These are phyloP conservation scores for Starmera caribaea DNA, from an alignment of 805 yeast genomes.

Conservation along the genomic window DNA sequence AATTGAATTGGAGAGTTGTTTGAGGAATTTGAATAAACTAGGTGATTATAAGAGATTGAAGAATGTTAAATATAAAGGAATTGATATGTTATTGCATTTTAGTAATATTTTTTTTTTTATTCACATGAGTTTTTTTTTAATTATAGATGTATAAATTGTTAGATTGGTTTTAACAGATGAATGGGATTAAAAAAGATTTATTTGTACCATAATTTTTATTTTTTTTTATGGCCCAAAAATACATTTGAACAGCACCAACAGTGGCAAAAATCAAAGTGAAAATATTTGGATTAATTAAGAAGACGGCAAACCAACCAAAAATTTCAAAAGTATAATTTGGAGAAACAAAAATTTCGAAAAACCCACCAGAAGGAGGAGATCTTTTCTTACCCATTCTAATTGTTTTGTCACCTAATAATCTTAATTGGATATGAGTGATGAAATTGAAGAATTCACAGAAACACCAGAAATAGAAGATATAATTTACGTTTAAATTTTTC, in stretches of 20 bases:
- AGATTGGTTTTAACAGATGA: constrained; percentile 27
- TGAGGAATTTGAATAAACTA: no score
- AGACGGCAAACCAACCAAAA: constrained; percentile 62
- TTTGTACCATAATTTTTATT: constrained; percentile 71
- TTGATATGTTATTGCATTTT: no score
- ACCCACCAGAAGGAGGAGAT: constrained; percentile 60
- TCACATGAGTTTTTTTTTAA: no score
- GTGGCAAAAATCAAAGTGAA: constrained; percentile 60
- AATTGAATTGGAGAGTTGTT: no score
- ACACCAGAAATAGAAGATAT: constrained; percentile 13
- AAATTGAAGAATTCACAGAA: constrained; percentile 66
- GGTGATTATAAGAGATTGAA: no score
- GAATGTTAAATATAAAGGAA: no score
- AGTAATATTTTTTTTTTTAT: no score
- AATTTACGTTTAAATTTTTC: not conserved
- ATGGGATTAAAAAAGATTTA: constrained; percentile 78
- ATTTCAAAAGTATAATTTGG: constrained; percentile 93
- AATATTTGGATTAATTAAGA: constrained; percentile 69
- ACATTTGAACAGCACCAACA: constrained; percentile 79
- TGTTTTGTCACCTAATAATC: constrained; percentile 31
- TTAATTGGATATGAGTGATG: constrained; percentile 59
- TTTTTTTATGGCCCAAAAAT: constrained; percentile 83
- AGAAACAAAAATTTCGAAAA: constrained; percentile 72
- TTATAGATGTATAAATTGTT: no score
- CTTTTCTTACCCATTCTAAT: constrained; percentile 26